Evolutionary conservation across 2,329 filamentous ascomycete genomes (phyloP), one percentile per base, ranked within the genome.

Genomic region (Pseudogymnoascus sp.): DNA sequence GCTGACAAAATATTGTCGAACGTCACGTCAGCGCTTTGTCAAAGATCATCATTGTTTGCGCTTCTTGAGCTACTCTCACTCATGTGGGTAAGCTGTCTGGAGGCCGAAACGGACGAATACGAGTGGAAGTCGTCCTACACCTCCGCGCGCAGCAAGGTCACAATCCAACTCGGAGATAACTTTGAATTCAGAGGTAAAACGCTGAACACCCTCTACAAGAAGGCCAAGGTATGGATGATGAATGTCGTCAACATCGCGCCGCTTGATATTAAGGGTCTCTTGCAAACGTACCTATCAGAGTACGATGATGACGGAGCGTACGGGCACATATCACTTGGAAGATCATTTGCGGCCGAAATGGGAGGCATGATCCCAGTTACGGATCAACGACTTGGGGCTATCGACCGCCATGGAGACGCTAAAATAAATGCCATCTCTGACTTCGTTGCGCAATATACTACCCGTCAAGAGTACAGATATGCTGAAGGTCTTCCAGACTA

Each of bases 371-470:
- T 99, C 63, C 93, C 96, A 4, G 82, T 84, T 4, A 93, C 89
- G 8, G 93, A 99, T 73, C 91, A 96, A 71, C 86, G 91, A 66
- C 81, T 99, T 44, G 87, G 84, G 69, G 93, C 91, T 5, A 86
- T 99, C 59, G 90, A 96, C 68, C 83, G 82, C 37, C 83, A 90
- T 66, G 87, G 89, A 16, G 85, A 88, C 59, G 85, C 85, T 62
- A 85, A 85, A 66, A 88, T 97, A 73, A 96, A 97, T 73, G 92
- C 93, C 10, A 92, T 91, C 0, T 97, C 95, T 2, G 93, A 97
- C 73, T 96, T 99, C 70, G 86, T 99, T 72, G 92, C 95, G 1
- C 93, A 99, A 72, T 99, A 99, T 74, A 97, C 93, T 3, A 96
- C 92, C 25, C 89, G 95, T 38, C 96, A 99, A 73, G 93, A 96